Conservation (phyloP, 306 rosid species). For the Sophora flavescens region DNA sequence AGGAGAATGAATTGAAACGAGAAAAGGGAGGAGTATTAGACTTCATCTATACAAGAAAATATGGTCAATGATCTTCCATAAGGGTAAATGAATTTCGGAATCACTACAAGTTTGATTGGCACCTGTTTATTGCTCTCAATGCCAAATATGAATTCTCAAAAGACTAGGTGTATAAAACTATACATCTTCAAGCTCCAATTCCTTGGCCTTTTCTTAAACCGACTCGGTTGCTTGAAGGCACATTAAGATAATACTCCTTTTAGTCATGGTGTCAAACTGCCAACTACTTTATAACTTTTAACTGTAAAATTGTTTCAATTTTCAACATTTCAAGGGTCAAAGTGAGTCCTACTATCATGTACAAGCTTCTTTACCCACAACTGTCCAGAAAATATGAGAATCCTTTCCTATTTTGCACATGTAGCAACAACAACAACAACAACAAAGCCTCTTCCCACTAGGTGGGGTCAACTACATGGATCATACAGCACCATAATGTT, state of each 20-base stretch:
- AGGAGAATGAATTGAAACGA: background rate
- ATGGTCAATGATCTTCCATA: background rate
- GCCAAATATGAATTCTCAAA: background rate
- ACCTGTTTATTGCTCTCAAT: constrained; percentile 1
- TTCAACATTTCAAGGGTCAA: constrained; percentile 2
- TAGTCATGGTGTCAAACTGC: background rate
- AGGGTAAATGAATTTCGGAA: constrained; percentile 12
- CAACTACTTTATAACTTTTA: background rate
- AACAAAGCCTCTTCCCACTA: too few species aligned
- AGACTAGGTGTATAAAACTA: background rate
- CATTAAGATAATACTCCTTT: background rate
- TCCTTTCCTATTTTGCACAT: background rate
- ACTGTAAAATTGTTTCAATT: background rate
- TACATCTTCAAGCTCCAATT: background rate
- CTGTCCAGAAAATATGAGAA: constrained; percentile 20
- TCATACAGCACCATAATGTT: too few species aligned
- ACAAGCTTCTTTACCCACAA: constrained; percentile 1
- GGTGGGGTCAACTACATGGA: too few species aligned
- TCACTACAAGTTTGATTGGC: background rate
- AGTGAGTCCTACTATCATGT: background rate
- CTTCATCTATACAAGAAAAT: background rate
- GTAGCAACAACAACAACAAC: too few species aligned
- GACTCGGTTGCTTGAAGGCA: constrained; percentile 7
- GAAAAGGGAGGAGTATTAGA: background rate
- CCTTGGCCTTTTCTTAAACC: background rate